Conservation (phyloP, 345 rosid genomes). For the Eucalyptus microcorys region DNA sequence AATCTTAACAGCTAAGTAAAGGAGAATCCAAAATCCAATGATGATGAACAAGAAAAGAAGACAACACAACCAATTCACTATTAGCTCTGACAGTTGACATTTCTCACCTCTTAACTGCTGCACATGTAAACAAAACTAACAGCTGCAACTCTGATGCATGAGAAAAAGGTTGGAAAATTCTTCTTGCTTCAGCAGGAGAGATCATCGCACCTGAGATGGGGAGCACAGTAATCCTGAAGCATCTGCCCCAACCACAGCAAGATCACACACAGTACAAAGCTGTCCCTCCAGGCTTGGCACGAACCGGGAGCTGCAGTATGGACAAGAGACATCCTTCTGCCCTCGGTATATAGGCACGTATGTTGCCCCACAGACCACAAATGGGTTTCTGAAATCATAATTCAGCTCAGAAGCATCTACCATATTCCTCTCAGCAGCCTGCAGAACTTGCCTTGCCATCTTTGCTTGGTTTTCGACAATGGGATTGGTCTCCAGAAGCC, state of each 20-base stretch:
- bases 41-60: neutral
- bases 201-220: constrained; percentile 65
- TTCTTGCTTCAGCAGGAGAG: neutral
- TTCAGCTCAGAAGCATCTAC: constrained; percentile 51
- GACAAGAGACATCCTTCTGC: constrained; percentile 73
- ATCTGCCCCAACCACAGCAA: constrained; percentile 79
- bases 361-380: constrained; percentile 79
- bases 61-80: neutral
- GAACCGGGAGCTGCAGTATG: constrained; percentile 74
- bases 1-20: neutral
- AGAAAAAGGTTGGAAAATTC: neutral
- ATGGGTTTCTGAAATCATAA: constrained; percentile 92
- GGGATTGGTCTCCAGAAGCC: constrained; percentile 73
- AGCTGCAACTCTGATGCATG: neutral
- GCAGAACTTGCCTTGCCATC: constrained; percentile 67
- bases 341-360: constrained; percentile 88
- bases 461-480: constrained; percentile 64
- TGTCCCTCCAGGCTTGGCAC: constrained; percentile 66
- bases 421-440: constrained; percentile 77
- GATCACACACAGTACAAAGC: constrained; percentile 68
- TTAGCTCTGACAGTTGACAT: neutral
- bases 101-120: neutral
- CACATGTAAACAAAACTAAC: neutral
- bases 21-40: neutral
- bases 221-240: constrained; percentile 90